Percentiles rank a stretch among this genome's conserved stretches.
phyloP scores from a whole-genome alignment of 2,329 filamentous ascomycete species.

The Trichoderma sp. region DNA sequence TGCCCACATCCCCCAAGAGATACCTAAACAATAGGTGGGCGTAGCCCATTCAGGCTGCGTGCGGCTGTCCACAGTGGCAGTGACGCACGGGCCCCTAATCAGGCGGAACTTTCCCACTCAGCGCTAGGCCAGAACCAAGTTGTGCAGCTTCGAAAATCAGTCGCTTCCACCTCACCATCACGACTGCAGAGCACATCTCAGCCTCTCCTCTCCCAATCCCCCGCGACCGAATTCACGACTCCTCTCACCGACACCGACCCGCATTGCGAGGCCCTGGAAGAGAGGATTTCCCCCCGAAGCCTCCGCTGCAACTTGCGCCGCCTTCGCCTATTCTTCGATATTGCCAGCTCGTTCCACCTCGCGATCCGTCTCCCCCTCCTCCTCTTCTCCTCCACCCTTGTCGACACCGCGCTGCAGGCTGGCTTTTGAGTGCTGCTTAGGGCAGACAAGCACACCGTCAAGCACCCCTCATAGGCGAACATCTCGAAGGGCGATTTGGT shows the following conservation, averaged over 20 bases:
- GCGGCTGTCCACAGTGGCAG: conserved; percentile 11
- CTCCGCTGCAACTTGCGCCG: not conserved
- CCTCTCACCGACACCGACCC: conserved; percentile 21
- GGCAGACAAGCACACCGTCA: not conserved
- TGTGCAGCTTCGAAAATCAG: conserved; percentile 34
- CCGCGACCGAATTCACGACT: conserved; percentile 24
- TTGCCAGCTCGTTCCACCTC: conserved; percentile 2
- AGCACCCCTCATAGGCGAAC: not conserved
- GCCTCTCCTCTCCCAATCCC: conserved; percentile 21
- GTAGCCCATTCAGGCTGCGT: not conserved
- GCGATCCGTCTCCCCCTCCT: conserved; percentile 14
- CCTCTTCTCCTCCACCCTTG: not conserved
- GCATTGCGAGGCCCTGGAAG: conserved; percentile 23
- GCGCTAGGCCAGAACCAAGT: conserved; percentile 37
- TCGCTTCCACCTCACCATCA: conserved; percentile 31
- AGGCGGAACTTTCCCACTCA: conserved; percentile 20
- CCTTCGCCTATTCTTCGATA: not conserved
- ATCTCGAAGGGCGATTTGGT: not conserved
- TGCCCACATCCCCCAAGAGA: not conserved
- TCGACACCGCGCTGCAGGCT: conserved; percentile 1
- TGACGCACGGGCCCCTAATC: conserved; percentile 16
- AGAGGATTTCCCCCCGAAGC: conserved; percentile 16
- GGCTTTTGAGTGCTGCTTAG: not conserved
- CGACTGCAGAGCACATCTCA: conserved; percentile 29
- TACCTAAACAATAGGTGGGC: not conserved